phyloP scores from a whole-genome alignment of 495 filamentous ascomycete species.

The Aspergillus affinis region DNA sequence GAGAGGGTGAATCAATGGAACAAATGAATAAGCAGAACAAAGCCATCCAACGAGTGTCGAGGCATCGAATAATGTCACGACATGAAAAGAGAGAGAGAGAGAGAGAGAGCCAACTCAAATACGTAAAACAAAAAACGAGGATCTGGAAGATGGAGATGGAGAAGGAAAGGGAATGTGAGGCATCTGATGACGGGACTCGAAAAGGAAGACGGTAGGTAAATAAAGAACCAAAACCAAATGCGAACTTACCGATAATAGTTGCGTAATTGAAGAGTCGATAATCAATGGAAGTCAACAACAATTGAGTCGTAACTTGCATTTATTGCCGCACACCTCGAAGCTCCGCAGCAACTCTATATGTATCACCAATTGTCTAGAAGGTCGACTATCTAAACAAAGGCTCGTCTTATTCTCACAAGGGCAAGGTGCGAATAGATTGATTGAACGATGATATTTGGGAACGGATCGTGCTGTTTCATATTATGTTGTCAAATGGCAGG shows the following conservation, averaged over 20 bases:
- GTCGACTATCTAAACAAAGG: constrained; percentile 14
- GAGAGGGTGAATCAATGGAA: not conserved
- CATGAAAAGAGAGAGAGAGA: too few species aligned
- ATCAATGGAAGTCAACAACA: not conserved
- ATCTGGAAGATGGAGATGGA: not conserved
- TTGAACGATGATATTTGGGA: not conserved
- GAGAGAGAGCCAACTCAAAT: too few species aligned
- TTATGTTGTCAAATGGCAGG: constrained; percentile 4
- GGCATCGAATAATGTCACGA: not conserved
- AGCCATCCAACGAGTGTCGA: not conserved
- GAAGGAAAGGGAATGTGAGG: not conserved
- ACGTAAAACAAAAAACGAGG: not conserved
- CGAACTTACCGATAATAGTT: not conserved
- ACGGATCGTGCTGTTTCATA: not conserved
- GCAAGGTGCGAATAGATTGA: not conserved
- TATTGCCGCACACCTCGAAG: constrained; percentile 20
- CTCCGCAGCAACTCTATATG: constrained; percentile 20
- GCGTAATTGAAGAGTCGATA: too few species aligned
- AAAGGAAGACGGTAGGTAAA: not conserved
- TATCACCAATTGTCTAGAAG: constrained; percentile 13
- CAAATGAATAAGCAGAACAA: not conserved
- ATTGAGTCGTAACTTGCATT: constrained; percentile 20
- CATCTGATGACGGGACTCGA: not conserved
- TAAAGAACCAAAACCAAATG: too few species aligned
- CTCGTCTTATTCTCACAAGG: not conserved